phyloP scores from a whole-genome alignment of 192 early-diverging fungal genomes.

The Polychytrium aggregatum region DNA sequence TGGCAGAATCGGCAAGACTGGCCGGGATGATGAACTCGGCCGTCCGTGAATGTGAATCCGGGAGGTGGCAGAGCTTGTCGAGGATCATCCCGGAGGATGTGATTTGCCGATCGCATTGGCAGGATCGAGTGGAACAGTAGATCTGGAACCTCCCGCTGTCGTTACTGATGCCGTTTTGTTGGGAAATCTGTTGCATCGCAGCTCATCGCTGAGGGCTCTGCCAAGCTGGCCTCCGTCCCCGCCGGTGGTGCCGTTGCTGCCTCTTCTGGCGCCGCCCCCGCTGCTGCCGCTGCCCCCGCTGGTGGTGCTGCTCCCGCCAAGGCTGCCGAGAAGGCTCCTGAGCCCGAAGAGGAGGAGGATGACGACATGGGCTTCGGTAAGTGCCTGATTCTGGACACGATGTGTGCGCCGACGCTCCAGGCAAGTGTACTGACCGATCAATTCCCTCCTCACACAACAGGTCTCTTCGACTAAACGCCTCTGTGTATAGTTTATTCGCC shows the following conservation, averaged over 20 bases:
- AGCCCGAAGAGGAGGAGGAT: constrained; percentile 81
- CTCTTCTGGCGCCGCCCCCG: constrained; percentile 48
- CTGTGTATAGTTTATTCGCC: no score
- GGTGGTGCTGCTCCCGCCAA: constrained; percentile 48
- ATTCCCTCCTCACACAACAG: no score
- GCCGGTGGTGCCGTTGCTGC: constrained; percentile 83
- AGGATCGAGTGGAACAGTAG: no score
- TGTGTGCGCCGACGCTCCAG: no score
- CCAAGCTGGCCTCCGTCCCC: constrained; percentile 91
- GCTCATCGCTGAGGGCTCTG: constrained; percentile 83
- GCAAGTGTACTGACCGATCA: no score
- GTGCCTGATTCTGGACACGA: no score
- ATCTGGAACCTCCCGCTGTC: not conserved
- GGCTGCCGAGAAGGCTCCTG: constrained; percentile 75
- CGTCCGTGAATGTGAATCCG: not conserved
- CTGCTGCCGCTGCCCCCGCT: constrained; percentile 53
- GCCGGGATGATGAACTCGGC: no score
- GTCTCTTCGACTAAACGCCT: no score
- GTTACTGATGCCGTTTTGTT: not conserved
- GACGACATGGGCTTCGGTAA: constrained; percentile 94
- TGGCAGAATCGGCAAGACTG: no score
- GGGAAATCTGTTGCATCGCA: constrained; percentile 17
- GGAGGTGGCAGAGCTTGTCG: not conserved
- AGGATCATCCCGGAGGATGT: no score
- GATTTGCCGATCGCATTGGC: no score